Evolutionary conservation across 2,329 filamentous ascomycete species (phyloP).

Genomic region (Ophiostoma sp.): DNA sequence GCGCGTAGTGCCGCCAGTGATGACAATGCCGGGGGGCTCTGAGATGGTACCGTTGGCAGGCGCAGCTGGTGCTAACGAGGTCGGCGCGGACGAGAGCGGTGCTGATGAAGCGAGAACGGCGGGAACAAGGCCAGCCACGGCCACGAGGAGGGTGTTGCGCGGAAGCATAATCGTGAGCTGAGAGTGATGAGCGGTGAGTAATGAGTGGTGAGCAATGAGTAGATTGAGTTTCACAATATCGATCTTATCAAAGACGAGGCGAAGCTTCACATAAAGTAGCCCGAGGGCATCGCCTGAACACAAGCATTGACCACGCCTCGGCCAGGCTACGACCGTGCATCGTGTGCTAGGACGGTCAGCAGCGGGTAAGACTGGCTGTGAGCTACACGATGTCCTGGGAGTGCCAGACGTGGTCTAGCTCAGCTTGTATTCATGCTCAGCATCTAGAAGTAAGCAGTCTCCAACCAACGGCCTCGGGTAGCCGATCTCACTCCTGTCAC

Average conservation of each 20-base stretch:
- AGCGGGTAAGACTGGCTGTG: background rate
- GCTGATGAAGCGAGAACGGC: background rate
- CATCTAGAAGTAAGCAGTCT: conserved; percentile 1
- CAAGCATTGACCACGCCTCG: no score
- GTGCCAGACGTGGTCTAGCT: background rate
- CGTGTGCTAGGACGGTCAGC: no score
- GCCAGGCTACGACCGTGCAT: no score
- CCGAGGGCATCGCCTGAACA: no score
- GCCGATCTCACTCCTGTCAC: background rate
- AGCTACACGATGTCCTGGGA: background rate
- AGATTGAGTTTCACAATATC: no score
- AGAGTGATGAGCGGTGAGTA: background rate
- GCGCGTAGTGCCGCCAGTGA: conserved; percentile 19
- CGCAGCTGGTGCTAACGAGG: background rate
- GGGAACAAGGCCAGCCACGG: background rate
- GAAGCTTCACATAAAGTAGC: no score
- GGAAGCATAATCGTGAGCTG: background rate
- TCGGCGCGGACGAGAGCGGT: background rate
- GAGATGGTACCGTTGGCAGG: conserved; percentile 1
- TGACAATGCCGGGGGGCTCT: conserved; percentile 16
- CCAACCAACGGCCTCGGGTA: background rate
- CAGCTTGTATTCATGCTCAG: conserved; percentile 2
- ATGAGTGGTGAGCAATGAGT: background rate
- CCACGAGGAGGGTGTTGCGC: background rate
- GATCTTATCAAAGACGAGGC: no score